Conservation (phyloP, 2,329 filamentous ascomycete genomes). For the Penicillium hesseltinei region DNA sequence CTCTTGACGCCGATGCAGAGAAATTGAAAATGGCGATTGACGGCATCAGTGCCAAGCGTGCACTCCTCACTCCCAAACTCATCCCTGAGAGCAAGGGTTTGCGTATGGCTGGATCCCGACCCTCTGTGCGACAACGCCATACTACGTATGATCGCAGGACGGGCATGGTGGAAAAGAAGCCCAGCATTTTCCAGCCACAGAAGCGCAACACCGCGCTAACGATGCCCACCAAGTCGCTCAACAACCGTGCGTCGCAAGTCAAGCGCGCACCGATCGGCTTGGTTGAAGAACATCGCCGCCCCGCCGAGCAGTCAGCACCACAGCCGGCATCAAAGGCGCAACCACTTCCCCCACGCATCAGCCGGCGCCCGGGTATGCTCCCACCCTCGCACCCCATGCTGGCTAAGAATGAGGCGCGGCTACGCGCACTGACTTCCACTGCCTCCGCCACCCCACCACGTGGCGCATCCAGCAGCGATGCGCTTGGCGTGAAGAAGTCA, state of each 20-base stretch:
- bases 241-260: slow-evolving; percentile 38
- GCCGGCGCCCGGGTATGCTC: neutral
- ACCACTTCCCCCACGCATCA: slow-evolving; percentile 8
- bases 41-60: slow-evolving; percentile 58
- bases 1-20: slow-evolving; percentile 58
- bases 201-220: slow-evolving; percentile 39
- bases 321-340: slow-evolving; percentile 5
- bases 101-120: slow-evolving; percentile 31
- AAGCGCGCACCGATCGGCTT: slow-evolving; percentile 41
- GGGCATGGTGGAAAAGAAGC: slow-evolving; percentile 36
- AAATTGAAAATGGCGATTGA: slow-evolving; percentile 58
- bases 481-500: neutral
- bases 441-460: neutral
- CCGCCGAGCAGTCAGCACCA: slow-evolving; percentile 19
- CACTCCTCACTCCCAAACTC: slow-evolving; percentile 57
- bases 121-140: slow-evolving; percentile 32
- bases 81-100: slow-evolving; percentile 37
- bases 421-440: slow-evolving; percentile 26
- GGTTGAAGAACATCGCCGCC: slow-evolving; percentile 42
- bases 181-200: slow-evolving; percentile 34
- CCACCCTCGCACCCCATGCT: slow-evolving; percentile 6
- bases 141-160: slow-evolving; percentile 34
- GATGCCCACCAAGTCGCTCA: slow-evolving; percentile 43
- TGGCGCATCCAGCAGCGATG: neutral
- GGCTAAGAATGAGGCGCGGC: slow-evolving; percentile 16